Percentiles rank a stretch among this genome's conserved stretches.
Evolutionary conservation across 2,329 filamentous ascomycete species (phyloP).

Genomic region (Clonostachys byssicola): DNA sequence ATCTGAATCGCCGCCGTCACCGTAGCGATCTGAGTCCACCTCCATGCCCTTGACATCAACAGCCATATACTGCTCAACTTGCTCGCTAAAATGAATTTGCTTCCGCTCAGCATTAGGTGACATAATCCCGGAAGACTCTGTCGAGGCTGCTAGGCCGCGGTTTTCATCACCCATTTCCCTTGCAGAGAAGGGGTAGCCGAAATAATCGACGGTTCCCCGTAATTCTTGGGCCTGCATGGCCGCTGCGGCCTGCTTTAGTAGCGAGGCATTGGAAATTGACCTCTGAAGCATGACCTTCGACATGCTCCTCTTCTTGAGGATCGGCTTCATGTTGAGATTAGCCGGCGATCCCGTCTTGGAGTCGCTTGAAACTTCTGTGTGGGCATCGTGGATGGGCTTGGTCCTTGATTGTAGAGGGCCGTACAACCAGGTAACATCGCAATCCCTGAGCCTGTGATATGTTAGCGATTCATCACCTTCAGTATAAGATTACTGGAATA

Average conservation of each 20-base stretch:
- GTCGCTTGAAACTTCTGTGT: constrained; percentile 22
- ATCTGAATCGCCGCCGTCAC: constrained; percentile 62
- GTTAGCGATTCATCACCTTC: no score
- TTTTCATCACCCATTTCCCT: constrained; percentile 57
- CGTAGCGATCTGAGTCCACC: constrained; percentile 48
- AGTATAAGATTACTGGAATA: constrained; percentile 16
- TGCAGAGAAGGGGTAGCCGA: constrained; percentile 59
- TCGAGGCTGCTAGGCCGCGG: constrained; percentile 49
- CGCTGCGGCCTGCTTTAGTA: constrained; percentile 84
- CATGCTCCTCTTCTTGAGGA: constrained; percentile 94
- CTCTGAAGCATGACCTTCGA: constrained; percentile 92
- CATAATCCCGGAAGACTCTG: constrained; percentile 63
- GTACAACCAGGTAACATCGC: constrained; percentile 96
- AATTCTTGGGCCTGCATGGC: constrained; percentile 83
- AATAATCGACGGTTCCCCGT: constrained; percentile 68
- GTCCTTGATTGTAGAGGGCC: constrained; percentile 75
- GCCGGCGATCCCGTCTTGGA: constrained; percentile 60
- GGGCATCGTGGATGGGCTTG: constrained; percentile 43
- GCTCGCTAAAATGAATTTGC: constrained; percentile 95
- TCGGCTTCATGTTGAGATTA: constrained; percentile 72
- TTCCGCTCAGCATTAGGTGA: constrained; percentile 65
- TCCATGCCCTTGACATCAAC: constrained; percentile 82
- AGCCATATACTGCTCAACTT: constrained; percentile 93
- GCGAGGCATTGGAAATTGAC: constrained; percentile 81
- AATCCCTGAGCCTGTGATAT: constrained; percentile 79